A percentile compares a stretch with the other conserved stretches of the same genome.
These are phyloP conservation scores for Colletotrichum tropicale DNA, from an alignment of 2,329 filamentous ascomycete species.

Conservation along the genomic window DNA sequence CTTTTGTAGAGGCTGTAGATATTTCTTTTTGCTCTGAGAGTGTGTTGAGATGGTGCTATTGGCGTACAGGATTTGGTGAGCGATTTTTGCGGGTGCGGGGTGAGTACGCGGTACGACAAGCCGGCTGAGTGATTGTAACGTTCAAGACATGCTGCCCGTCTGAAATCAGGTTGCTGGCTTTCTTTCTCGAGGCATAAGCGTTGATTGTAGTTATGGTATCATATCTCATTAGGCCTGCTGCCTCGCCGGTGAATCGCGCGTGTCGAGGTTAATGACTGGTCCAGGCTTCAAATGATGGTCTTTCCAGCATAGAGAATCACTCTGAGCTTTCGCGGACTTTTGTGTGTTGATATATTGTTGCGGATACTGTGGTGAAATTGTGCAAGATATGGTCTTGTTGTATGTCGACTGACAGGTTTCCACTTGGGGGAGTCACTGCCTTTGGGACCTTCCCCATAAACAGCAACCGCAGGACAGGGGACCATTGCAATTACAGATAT, in stretches of 20 bases:
- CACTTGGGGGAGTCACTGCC: neutral
- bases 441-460: neutral
- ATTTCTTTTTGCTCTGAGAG: neutral
- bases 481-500: neutral
- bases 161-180: neutral
- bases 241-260: neutral
- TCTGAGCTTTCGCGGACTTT: neutral
- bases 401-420: neutral
- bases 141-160: neutral
- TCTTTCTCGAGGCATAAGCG: neutral
- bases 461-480: neutral
- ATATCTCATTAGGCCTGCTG: neutral
- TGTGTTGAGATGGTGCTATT: neutral
- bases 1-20: neutral
- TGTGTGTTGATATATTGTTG: neutral
- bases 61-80: neutral
- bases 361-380: neutral
- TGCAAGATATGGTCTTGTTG: neutral
- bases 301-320: rapidly evolving
- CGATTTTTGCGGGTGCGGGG: neutral
- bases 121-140: neutral
- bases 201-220: neutral
- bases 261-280: neutral
- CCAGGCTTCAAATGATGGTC: too few species aligned
- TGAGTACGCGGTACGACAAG: neutral